These are phyloP conservation scores for Kazachstania africana DNA, from an alignment of 805 yeast species.

Conservation along the genomic window DNA sequence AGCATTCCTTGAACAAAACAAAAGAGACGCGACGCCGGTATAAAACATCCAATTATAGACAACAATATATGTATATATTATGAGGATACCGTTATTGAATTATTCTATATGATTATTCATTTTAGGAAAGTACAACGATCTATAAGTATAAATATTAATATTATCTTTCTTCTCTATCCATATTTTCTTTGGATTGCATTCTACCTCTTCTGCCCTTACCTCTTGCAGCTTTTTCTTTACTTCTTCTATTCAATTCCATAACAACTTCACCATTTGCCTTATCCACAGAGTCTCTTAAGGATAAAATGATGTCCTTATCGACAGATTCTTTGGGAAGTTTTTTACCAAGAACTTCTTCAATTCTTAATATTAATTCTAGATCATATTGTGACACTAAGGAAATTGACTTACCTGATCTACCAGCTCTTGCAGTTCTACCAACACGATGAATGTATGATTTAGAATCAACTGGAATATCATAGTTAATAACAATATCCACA, in stretches of 20 bases:
- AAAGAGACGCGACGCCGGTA: background rate
- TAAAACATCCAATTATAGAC: no score
- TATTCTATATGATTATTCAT: no score
- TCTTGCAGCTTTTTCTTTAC: conserved; percentile 39
- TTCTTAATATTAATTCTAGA: conserved; percentile 73
- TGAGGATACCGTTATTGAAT: no score
- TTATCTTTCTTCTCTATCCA: conserved; percentile 34
- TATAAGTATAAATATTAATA: no score
- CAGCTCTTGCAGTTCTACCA: conserved; percentile 94
- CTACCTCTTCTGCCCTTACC: conserved; percentile 30
- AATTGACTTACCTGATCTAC: conserved; percentile 76
- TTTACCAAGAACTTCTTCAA: conserved; percentile 77
- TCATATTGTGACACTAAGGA: conserved; percentile 92
- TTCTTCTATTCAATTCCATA: conserved; percentile 54
- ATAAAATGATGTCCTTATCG: conserved; percentile 62
- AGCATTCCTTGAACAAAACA: conserved; percentile 4
- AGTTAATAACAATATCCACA: conserved; percentile 67
- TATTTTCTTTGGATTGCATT: conserved; percentile 32
- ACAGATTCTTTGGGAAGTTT: conserved; percentile 77
- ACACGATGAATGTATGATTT: conserved; percentile 81
- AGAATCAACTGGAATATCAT: conserved; percentile 74
- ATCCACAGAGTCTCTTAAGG: conserved; percentile 78
- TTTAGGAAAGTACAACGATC: no score
- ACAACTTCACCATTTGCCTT: conserved; percentile 87
- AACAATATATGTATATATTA: no score